Conservation (phyloP, 768 basidiomycete species). For the Candolleomyces eurysporus region DNA sequence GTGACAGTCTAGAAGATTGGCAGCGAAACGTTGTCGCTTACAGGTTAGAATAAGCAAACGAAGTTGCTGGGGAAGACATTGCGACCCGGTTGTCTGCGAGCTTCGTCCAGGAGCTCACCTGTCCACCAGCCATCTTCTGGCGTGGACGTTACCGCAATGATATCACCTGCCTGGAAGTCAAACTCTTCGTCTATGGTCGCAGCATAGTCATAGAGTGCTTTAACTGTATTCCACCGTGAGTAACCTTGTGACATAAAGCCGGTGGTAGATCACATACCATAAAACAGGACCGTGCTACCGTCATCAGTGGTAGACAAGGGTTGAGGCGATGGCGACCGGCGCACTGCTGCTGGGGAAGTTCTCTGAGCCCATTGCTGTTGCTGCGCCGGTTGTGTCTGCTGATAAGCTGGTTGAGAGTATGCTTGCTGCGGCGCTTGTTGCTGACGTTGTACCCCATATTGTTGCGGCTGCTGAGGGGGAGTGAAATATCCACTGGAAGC, state of each 20-base stretch:
- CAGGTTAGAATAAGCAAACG: constrained; percentile 68
- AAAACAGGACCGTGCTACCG: constrained; percentile 82
- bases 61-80: constrained; percentile 90
- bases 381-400: constrained; percentile 28
- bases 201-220: constrained; percentile 84
- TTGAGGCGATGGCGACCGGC: constrained; percentile 41
- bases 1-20: constrained; percentile 1
- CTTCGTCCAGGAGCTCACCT: constrained; percentile 80
- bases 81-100: constrained; percentile 63
- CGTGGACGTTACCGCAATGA: constrained; percentile 92
- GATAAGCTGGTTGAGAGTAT: constrained; percentile 16
- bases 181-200: constrained; percentile 92
- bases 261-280: constrained; percentile 54
- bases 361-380: constrained; percentile 17
- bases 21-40: background rate
- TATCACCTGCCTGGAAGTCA: constrained; percentile 92
- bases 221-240: constrained; percentile 48
- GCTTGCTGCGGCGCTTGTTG: constrained; percentile 6
- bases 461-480: background rate
- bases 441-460: constrained; percentile 1
- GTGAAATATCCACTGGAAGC: background rate
- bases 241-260: background rate
- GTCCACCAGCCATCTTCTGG: constrained; percentile 99
- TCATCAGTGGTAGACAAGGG: constrained; percentile 67
- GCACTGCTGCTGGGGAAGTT: constrained; percentile 33